These are phyloP conservation scores for Ustulina deusta DNA, from an alignment of 2,329 filamentous ascomycete species.

Conservation along the genomic window DNA sequence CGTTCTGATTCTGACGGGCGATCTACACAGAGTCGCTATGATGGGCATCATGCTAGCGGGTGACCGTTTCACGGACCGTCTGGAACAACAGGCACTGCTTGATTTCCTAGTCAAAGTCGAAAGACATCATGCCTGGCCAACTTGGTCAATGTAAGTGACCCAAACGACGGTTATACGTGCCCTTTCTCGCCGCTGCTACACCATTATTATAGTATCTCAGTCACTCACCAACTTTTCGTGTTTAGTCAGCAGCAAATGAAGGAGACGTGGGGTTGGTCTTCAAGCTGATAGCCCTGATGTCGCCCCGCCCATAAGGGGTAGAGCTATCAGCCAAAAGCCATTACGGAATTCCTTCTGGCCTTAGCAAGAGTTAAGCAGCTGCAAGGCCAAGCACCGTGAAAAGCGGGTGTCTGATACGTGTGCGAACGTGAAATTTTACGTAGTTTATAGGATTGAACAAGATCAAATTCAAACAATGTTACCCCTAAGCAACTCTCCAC, in stretches of 20 bases:
- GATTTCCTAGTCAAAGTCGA: constrained; percentile 11
- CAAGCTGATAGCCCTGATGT: not conserved
- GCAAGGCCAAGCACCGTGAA: too few relatives aligned
- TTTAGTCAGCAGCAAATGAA: constrained; percentile 15
- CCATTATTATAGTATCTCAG: not conserved
- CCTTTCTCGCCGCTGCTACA: not conserved
- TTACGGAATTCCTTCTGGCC: too few relatives aligned
- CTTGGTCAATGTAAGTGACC: constrained; percentile 9
- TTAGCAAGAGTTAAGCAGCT: too few relatives aligned
- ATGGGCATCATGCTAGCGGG: constrained; percentile 6
- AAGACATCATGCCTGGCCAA: constrained; percentile 1
- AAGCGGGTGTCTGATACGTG: too few relatives aligned
- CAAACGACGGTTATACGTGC: not conserved
- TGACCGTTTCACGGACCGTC: constrained; percentile 5
- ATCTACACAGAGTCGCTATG: constrained; percentile 8
- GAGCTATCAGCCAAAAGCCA: too few relatives aligned
- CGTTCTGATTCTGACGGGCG: not conserved
- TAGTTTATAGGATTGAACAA: too few relatives aligned
- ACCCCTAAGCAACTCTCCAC: too few relatives aligned
- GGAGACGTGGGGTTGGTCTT: constrained; percentile 12
- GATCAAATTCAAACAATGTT: too few relatives aligned
- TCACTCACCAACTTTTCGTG: not conserved
- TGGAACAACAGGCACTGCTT: constrained; percentile 3
- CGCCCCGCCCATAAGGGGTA: too few relatives aligned
- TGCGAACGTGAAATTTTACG: too few relatives aligned